These are phyloP conservation scores for Biancaea sappan DNA, from an alignment of 306 rosid genomes.

Conservation along the genomic window DNA sequence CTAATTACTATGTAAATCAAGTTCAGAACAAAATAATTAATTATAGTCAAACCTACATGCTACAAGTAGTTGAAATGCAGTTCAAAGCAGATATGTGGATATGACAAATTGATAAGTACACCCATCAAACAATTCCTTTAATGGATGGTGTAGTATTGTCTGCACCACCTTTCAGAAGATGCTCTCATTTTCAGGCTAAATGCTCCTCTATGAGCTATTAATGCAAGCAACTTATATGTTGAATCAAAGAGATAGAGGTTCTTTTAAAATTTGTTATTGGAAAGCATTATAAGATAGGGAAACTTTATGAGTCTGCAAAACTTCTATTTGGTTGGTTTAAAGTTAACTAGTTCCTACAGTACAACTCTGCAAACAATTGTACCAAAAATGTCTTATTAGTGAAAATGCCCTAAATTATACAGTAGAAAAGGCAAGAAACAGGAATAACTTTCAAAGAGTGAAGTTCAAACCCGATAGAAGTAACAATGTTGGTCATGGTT, in stretches of 20 bases:
- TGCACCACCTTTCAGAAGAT: constrained; percentile 24
- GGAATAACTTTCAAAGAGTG: constrained; percentile 28
- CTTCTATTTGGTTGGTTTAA: constrained; percentile 6
- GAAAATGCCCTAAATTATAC: constrained; percentile 26
- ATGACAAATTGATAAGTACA: constrained; percentile 12
- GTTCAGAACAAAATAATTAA: too few species aligned
- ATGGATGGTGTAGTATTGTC: constrained; percentile 14
- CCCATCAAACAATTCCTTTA: background rate
- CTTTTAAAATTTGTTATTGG: background rate
- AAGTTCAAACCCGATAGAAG: constrained; percentile 66
- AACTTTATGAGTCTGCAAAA: background rate
- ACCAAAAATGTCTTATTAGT: constrained; percentile 23
- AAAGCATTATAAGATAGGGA: constrained; percentile 20
- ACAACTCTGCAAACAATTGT: background rate
- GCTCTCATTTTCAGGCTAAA: background rate
- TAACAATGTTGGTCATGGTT: constrained; percentile 78
- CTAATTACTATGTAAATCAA: constrained; percentile 9
- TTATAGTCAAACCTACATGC: constrained; percentile 14
- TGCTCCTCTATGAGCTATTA: constrained; percentile 28
- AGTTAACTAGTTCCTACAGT: background rate
- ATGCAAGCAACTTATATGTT: constrained; percentile 24
- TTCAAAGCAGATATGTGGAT: constrained; percentile 5
- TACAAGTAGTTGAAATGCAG: constrained; percentile 17
- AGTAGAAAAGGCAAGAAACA: constrained; percentile 17
- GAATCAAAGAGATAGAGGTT: constrained; percentile 24